Percentiles rank a stretch among this genome's conserved stretches.
Evolutionary conservation across 805 yeast species (phyloP).

Genomic region (Candida sakaeoensis): DNA sequence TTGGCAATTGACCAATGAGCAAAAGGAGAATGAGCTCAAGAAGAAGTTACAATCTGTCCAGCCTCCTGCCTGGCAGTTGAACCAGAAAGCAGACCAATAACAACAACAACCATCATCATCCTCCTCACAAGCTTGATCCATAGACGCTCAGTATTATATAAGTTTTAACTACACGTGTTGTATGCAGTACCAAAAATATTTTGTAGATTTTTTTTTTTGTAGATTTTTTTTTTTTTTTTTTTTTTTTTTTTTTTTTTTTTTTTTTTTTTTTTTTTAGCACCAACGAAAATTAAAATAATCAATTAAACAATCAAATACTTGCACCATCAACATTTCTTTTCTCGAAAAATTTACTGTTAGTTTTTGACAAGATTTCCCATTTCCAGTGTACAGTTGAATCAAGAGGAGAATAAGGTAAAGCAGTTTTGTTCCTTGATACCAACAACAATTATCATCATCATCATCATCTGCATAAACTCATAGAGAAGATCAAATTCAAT

Average conservation of each 20-base stretch:
- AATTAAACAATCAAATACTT: no score
- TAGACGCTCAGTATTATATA: no score
- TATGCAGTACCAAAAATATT: slow-evolving; percentile 1
- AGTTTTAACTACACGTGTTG: not conserved
- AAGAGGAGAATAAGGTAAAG: no score
- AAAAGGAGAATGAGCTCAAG: slow-evolving; percentile 22
- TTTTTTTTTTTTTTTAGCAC: not conserved
- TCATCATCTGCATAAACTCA: no score
- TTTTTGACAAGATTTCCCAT: no score
- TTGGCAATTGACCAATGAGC: slow-evolving; percentile 10
- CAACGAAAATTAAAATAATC: no score
- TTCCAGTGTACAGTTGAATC: no score
- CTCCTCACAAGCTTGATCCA: not conserved
- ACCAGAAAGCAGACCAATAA: slow-evolving; percentile 9
- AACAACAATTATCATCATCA: no score
- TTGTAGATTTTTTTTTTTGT: not conserved
- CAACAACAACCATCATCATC: not conserved
- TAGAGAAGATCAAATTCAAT: no score
- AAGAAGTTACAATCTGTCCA: slow-evolving; percentile 34
- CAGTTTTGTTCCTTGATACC: no score
- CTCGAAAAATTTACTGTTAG: no score
- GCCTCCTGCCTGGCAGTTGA: slow-evolving; percentile 44
- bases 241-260: not conserved
- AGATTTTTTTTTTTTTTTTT: not conserved
- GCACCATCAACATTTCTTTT: slow-evolving; percentile 1